Conservation (phyloP, 352 stramenopile species). For the Lagenidium giganteum region DNA sequence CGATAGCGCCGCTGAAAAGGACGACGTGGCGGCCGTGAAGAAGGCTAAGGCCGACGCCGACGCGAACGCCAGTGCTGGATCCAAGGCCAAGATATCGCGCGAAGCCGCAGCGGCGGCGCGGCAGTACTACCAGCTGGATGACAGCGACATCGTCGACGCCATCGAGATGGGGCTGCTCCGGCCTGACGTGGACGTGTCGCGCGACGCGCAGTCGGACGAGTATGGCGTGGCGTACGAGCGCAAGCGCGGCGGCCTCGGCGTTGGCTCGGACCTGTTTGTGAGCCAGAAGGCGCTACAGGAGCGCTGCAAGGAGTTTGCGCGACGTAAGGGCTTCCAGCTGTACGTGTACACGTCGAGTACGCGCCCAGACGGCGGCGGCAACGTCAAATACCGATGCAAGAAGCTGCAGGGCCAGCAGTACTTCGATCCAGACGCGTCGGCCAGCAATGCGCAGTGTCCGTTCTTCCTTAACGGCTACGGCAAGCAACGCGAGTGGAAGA, state of each 20-base stretch:
- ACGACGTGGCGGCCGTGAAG: too few relatives aligned
- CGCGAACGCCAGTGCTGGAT: too few relatives aligned
- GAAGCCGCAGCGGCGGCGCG: too few relatives aligned
- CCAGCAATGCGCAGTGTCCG: constrained; percentile 1
- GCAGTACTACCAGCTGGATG: too few relatives aligned
- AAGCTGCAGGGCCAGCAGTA: neutral
- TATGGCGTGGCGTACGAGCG: too few relatives aligned
- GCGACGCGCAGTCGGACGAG: too few relatives aligned
- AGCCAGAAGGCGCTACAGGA: constrained; percentile 1
- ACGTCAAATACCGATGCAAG: constrained; percentile 6
- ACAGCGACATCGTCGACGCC: too few relatives aligned
- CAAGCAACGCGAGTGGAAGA: constrained; percentile 1
- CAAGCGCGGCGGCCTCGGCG: constrained; percentile 35
- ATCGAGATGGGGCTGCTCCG: too few relatives aligned
- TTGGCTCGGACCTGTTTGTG: constrained; percentile 72
- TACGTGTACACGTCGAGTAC: neutral
- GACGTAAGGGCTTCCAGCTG: neutral
- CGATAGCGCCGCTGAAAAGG: too few relatives aligned
- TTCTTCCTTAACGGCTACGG: constrained; percentile 11
- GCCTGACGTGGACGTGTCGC: too few relatives aligned
- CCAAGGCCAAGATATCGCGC: too few relatives aligned
- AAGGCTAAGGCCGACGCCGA: too few relatives aligned
- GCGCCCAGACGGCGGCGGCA: neutral
- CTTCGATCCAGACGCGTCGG: neutral
- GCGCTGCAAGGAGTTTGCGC: neutral